Evolutionary conservation across 75 land plant genomes (phyloP).

Genomic region (Selaginella moellendorffii): DNA sequence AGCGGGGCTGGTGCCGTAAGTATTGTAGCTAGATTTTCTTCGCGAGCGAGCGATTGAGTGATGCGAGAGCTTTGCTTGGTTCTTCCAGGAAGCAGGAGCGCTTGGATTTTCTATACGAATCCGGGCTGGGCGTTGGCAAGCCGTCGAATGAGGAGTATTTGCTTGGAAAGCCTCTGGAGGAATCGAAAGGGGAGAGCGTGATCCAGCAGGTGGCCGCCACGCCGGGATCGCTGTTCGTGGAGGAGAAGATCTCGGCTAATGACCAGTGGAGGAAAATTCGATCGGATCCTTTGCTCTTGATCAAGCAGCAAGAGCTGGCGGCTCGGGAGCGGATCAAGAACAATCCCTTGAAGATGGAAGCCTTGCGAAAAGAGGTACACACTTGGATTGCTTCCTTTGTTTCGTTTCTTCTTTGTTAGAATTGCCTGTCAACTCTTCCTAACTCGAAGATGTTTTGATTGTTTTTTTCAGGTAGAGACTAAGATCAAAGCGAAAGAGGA

Average conservation of each 20-base stretch:
- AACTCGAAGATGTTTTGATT: too few species aligned
- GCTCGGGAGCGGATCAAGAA: constrained; percentile 72
- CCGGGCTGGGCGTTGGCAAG: constrained; percentile 81
- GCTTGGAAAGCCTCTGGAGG: constrained; percentile 32
- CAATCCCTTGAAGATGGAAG: constrained; percentile 86
- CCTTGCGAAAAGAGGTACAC: constrained; percentile 70
- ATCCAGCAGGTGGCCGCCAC: constrained; percentile 32
- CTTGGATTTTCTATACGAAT: constrained; percentile 88
- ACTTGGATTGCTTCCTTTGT: constrained; percentile 18
- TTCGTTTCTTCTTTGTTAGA: neutral
- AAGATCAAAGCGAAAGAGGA: constrained; percentile 31
- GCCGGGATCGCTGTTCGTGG: constrained; percentile 84
- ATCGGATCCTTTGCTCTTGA: constrained; percentile 80
- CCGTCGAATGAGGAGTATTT: constrained; percentile 33
- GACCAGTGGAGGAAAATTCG: constrained; percentile 96
- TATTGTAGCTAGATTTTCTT: too few species aligned
- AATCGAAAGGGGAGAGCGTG: constrained; percentile 15
- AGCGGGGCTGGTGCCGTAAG: constrained; percentile 90
- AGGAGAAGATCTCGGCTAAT: constrained; percentile 85
- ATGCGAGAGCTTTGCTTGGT: too few species aligned
- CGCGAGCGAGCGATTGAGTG: too few species aligned
- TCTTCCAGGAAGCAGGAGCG: constrained; percentile 68
- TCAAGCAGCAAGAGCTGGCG: constrained; percentile 86
- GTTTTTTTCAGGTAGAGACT: constrained; percentile 28
- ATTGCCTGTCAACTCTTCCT: neutral